Percentiles rank a stretch among this genome's conserved stretches.
Conservation (phyloP, 805 yeast species). For the Ogataea chonburiensis region DNA sequence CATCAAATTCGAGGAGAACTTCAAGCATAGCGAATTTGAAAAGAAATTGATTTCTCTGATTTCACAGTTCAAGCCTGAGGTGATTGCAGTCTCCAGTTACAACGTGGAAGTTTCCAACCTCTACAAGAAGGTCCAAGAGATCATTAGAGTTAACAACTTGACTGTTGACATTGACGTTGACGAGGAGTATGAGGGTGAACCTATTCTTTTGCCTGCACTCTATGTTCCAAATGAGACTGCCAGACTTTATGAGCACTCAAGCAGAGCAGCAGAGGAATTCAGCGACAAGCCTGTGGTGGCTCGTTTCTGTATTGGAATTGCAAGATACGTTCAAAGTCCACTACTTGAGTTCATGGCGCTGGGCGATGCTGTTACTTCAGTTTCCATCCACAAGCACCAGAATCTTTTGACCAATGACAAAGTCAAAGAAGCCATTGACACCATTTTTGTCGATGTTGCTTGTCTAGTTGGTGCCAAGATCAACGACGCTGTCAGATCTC, state of each 20-base stretch:
- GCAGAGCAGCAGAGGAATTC: slow-evolving; percentile 71
- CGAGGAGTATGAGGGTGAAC: slow-evolving; percentile 32
- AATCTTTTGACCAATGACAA: slow-evolving; percentile 61
- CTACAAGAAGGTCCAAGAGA: slow-evolving; percentile 51
- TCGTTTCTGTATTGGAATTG: slow-evolving; percentile 84
- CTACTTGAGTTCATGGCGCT: slow-evolving; percentile 81
- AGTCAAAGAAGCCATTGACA: slow-evolving; percentile 64
- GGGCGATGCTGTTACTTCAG: slow-evolving; percentile 67
- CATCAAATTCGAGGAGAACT: slow-evolving; percentile 73
- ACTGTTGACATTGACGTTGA: slow-evolving; percentile 48
- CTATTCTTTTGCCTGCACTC: slow-evolving; percentile 54
- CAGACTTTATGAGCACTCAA: slow-evolving; percentile 77
- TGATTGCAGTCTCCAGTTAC: slow-evolving; percentile 85
- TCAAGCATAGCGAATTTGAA: slow-evolving; percentile 64
- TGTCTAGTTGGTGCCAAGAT: slow-evolving; percentile 93
- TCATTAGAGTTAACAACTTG: slow-evolving; percentile 56
- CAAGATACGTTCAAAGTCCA: slow-evolving; percentile 93
- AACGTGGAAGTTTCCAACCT: slow-evolving; percentile 69
- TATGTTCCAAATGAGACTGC: slow-evolving; percentile 96
- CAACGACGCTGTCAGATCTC: slow-evolving; percentile 80
- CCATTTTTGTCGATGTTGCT: slow-evolving; percentile 84
- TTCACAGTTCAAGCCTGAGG: slow-evolving; percentile 75
- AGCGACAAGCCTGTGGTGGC: slow-evolving; percentile 80
- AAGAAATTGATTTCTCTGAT: slow-evolving; percentile 60
- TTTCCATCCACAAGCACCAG: slow-evolving; percentile 70